Conservation (phyloP, 208 protist species). For the Wallacemonas sp. region DNA sequence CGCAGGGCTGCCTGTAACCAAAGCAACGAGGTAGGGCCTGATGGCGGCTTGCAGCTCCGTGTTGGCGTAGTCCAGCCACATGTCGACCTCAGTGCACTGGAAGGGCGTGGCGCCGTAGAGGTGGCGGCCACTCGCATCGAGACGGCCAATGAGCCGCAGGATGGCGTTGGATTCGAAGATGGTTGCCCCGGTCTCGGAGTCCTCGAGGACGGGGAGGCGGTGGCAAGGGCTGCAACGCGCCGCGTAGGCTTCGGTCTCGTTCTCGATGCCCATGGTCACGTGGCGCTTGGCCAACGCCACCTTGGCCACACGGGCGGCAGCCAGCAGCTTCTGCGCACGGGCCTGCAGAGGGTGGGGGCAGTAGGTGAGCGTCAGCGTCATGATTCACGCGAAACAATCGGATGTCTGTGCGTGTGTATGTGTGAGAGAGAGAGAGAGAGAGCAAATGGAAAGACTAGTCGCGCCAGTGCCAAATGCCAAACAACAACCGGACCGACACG, state of each 20-base stretch:
- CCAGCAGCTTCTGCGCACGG: constrained; percentile 57
- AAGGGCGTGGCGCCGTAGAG: constrained; percentile 76
- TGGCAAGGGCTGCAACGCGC: constrained; percentile 66
- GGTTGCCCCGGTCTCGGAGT: constrained; percentile 53
- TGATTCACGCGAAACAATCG: constrained; percentile 6
- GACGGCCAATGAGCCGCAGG: constrained; percentile 69
- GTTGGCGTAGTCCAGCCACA: constrained; percentile 84
- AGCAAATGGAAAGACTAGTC: too few species aligned
- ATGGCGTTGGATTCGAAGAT: constrained; percentile 90
- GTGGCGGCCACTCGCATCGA: constrained; percentile 47
- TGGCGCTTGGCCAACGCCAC: constrained; percentile 43
- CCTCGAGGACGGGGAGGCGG: constrained; percentile 75
- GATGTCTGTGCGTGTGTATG: not conserved
- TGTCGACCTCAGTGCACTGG: constrained; percentile 79
- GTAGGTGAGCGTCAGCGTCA: constrained; percentile 40
- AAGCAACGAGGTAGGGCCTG: constrained; percentile 26
- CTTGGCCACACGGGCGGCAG: constrained; percentile 59
- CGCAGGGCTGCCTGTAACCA: constrained; percentile 21
- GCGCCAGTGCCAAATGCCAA: too few species aligned
- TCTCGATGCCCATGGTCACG: constrained; percentile 52
- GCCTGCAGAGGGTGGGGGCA: constrained; percentile 34
- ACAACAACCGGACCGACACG: too few species aligned
- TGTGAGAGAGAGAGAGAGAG: constrained; percentile 12
- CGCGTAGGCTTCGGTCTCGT: constrained; percentile 57
- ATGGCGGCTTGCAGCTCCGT: constrained; percentile 52